Base-by-base conservation (phyloP, 2,329 filamentous ascomycete species). In the Colletotrichum sp. region DNA sequence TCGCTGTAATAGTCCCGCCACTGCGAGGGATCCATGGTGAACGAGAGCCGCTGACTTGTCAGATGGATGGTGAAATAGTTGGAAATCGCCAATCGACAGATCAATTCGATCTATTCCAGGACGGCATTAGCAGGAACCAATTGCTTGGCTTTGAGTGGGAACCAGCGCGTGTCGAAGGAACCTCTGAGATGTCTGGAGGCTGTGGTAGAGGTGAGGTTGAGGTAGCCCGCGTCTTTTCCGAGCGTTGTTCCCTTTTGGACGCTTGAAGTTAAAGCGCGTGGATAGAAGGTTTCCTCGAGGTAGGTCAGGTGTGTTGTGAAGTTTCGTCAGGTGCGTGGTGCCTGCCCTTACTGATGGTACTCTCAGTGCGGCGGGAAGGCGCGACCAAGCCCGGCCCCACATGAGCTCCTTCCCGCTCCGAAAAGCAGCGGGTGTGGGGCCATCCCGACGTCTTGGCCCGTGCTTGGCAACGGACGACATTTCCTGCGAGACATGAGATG, bases 1-100 rank as follows among this genome's bases (percentile, higher is more conserved):
- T 59, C 55, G 55, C 16, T 28, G 14, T 59, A 59, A 21, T 59
- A 59, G 1, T 28, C 55, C 24, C 13, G 55, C 21, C 21, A 24
- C 18, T 59, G 14, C 13, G 7, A 28, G 16, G 55, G 24, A 24
- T 59, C 55, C 24, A 59, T 59, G 21, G 55, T 1, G 26, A 59
- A 7, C 1, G n/a, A 21, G 2, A 21, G n/a, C 0, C 0, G 43
- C 0, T 0, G 6, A 21, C 2, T 12, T 48, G 9, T 21, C n/a
- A 0, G 43, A 21, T 48, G n/a, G 3, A 48, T 4, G 0, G 18
- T 0, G 1, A 13, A 21, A 13, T 4, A 3, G 10, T 4, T 48
- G 39, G 16, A 0, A 18, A 8, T 9, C 4, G 39, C 39, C 39
- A n/a, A 43, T 43, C 4, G 4, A 18, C 7, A 18, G 2, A 4